Conservation (phyloP, 768 basidiomycete genomes). For the Cystobasidium tubakii region DNA sequence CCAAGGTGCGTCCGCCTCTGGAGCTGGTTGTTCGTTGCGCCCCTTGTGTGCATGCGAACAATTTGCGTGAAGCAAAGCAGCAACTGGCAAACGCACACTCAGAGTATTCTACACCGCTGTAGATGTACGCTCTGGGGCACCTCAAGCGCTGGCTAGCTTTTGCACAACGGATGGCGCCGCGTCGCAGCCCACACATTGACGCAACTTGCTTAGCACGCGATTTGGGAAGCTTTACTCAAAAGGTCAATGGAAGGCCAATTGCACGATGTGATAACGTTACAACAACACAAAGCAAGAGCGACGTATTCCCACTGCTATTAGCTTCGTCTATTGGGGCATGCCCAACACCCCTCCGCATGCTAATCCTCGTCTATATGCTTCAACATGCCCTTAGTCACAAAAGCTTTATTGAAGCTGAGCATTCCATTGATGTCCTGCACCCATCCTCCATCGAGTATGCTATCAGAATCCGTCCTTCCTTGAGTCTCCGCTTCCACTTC, state of each 20-base stretch:
- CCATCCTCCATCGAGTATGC: slow-evolving; percentile 31
- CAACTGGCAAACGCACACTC: background rate
- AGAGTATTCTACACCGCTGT: too few relatives aligned
- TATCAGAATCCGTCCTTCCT: slow-evolving; percentile 25
- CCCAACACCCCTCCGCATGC: background rate
- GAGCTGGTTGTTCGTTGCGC: background rate
- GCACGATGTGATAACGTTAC: too few relatives aligned
- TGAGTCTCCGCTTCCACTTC: background rate
- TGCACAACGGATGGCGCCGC: background rate
- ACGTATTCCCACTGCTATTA: too few relatives aligned
- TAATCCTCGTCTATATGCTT: slow-evolving; percentile 9
- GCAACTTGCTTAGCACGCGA: background rate
- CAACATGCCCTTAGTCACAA: slow-evolving; percentile 31
- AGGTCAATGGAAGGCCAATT: too few relatives aligned
- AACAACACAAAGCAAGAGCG: too few relatives aligned
- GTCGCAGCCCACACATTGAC: background rate
- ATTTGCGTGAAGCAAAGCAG: background rate
- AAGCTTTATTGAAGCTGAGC: slow-evolving; percentile 36
- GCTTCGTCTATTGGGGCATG: too few relatives aligned
- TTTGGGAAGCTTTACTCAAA: background rate
- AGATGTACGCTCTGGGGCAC: too few relatives aligned
- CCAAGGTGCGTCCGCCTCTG: background rate
- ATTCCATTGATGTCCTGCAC: slow-evolving; percentile 36
- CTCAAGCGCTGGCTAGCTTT: too few relatives aligned
- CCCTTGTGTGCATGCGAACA: background rate